Percentiles rank a stretch among this genome's conserved stretches.
Conservation (phyloP, 805 yeast species). For the Blastobotrys terrestris region DNA sequence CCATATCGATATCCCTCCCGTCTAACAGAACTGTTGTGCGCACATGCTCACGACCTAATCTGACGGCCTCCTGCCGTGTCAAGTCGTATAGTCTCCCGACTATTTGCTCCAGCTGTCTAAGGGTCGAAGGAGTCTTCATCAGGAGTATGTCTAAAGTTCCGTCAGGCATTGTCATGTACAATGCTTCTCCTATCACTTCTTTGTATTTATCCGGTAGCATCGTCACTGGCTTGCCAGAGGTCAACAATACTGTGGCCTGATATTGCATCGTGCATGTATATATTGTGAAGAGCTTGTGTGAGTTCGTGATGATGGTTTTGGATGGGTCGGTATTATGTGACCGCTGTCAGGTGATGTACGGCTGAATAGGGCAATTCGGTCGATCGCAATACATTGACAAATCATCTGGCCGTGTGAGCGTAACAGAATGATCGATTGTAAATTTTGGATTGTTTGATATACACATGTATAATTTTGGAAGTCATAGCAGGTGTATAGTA, state of each 20-base stretch:
- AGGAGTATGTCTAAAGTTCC: slow-evolving; percentile 28
- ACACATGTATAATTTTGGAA: no score
- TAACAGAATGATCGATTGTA: no score
- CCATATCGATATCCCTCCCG: slow-evolving; percentile 26
- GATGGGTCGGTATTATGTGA: neutral
- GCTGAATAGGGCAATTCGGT: no score
- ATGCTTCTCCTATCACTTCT: slow-evolving; percentile 22
- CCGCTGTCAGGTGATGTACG: neutral
- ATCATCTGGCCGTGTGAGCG: no score
- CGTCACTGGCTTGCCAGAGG: slow-evolving; percentile 14
- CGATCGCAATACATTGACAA: no score
- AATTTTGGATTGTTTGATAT: no score
- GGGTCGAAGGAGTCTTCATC: slow-evolving; percentile 21
- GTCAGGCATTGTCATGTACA: slow-evolving; percentile 25
- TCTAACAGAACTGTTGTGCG: slow-evolving; percentile 28
- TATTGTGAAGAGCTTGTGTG: neutral
- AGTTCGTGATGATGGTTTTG: neutral
- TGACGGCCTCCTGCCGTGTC: slow-evolving; percentile 17
- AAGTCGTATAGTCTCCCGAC: slow-evolving; percentile 25
- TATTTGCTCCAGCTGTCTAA: slow-evolving; percentile 21
- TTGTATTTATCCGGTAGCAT: slow-evolving; percentile 14
- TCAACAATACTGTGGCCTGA: slow-evolving; percentile 21
- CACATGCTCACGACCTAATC: slow-evolving; percentile 16
- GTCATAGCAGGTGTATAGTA: no score
- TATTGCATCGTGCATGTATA: slow-evolving; percentile 16